Evolutionary conservation across 805 yeast genomes (phyloP), one percentile per base, ranked within the genome.

Genomic region (Candida montana): DNA sequence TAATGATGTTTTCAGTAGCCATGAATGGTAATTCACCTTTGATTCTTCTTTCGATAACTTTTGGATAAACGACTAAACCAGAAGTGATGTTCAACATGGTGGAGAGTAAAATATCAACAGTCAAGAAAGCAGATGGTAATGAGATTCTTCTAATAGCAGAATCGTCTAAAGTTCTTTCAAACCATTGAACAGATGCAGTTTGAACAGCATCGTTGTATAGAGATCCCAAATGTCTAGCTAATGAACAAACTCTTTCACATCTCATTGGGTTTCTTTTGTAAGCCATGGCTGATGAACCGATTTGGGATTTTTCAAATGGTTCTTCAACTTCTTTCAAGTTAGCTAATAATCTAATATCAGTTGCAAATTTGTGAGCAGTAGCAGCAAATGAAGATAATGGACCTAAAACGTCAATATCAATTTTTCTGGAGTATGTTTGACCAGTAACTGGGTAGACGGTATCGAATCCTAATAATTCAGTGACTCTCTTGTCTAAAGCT

Each of bases 201-300:
- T 88, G 93, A 55, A 91, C 85, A 40, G 96, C 95, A 66, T 93
- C 98, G 60, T 75, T 88, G 69, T 83, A 85, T 54, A 89, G 71
- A 15, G 95, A 83, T 50, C 96, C 95, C 67, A 93, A 67, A 65
- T 91, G 98, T 72, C 99, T 86, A 17, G 98, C 80, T 52, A 93
- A 76, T n/a, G 99, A 93, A 71, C 99, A 93, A 46, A 93, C 97
- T 67, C 99, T 81, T 73, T 93, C 99, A 62, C 91, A 83, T 73
- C 99, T 84, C 99, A 93, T 93, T 67, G 99, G 99, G 71, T 93
- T 93, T 72, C 99, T 83, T 79, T 93, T 93, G 75, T 93, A 93
- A 24, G 99, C 99, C 99, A 93, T 93, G 33, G 99, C 99, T 42
- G 88, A 77, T 11, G 97, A 89, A 32, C 99, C 99, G 60, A 93